These are phyloP conservation scores for Lentinula guzmanii DNA, from an alignment of 768 basidiomycete species.

Conservation along the genomic window DNA sequence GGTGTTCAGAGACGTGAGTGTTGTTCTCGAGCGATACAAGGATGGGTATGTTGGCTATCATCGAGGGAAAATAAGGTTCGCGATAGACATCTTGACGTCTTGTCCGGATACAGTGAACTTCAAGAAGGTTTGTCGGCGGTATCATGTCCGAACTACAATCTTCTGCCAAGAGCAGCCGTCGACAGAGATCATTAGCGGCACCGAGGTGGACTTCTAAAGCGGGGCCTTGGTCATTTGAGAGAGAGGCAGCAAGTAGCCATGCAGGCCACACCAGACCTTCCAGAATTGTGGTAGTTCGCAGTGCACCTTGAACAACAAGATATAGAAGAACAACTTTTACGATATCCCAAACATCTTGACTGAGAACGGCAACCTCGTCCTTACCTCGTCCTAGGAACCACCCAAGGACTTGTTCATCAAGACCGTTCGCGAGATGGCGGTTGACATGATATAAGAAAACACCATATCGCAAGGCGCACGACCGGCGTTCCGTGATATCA, in stretches of 20 bases:
- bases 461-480: conserved; percentile 61
- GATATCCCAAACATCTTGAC: conserved; percentile 60
- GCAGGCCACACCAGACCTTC: conserved; percentile 73
- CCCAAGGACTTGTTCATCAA: conserved; percentile 62
- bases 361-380: conserved; percentile 54
- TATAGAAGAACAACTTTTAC: conserved; percentile 57
- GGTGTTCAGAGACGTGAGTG: conserved; percentile 37
- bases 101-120: conserved; percentile 65
- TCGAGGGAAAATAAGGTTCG: conserved; percentile 56
- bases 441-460: conserved; percentile 69
- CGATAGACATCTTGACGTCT: conserved; percentile 63
- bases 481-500: conserved; percentile 38
- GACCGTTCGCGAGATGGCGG: conserved; percentile 66
- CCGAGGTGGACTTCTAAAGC: conserved; percentile 47
- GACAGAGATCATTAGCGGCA: conserved; percentile 60
- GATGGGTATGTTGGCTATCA: conserved; percentile 60
- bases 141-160: conserved; percentile 32
- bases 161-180: conserved; percentile 50
- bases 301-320: conserved; percentile 58
- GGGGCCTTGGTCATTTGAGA: conserved; percentile 29
- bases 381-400: conserved; percentile 72
- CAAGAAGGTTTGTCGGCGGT: conserved; percentile 47
- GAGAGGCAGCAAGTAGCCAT: conserved; percentile 55
- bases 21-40: conserved; percentile 71
- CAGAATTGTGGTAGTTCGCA: conserved; percentile 68